A percentile compares a stretch with the other conserved stretches of the same genome.
phyloP scores from a whole-genome alignment of 2,329 filamentous ascomycete species.

The Verticillium longisporum region DNA sequence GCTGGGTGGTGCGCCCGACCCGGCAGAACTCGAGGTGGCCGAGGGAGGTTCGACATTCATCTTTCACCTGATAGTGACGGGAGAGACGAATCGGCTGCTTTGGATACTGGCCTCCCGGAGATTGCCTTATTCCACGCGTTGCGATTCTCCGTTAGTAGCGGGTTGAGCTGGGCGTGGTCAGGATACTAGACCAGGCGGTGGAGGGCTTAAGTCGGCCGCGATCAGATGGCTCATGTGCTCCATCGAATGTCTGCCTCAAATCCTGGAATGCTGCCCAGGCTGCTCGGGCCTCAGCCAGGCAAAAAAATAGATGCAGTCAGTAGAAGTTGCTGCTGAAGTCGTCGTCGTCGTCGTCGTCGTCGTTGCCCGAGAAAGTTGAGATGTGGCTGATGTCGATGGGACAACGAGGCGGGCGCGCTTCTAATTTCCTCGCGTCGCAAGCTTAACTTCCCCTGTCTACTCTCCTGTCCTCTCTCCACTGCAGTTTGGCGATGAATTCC shows the following conservation, averaged over 20 bases:
- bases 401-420: neutral
- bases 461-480: neutral
- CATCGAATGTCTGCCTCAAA: constrained; percentile 1
- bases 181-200: neutral
- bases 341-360: neutral
- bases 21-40: constrained; percentile 23
- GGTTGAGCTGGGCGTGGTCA: neutral
- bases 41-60: constrained; percentile 8
- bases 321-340: neutral
- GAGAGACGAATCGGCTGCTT: neutral
- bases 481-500: neutral
- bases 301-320: neutral
- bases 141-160: neutral
- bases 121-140: neutral
- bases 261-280: neutral
- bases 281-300: neutral
- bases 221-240: neutral
- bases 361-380: neutral
- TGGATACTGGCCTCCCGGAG: neutral
- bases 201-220: constrained; percentile 1
- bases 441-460: neutral
- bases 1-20: constrained; percentile 21
- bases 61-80: constrained; percentile 10
- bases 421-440: neutral
- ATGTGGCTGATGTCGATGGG: neutral